Percentiles rank a stretch among this genome's conserved stretches.
phyloP scores from a whole-genome alignment of 257 asterid species.

The Linaria vulgaris region DNA sequence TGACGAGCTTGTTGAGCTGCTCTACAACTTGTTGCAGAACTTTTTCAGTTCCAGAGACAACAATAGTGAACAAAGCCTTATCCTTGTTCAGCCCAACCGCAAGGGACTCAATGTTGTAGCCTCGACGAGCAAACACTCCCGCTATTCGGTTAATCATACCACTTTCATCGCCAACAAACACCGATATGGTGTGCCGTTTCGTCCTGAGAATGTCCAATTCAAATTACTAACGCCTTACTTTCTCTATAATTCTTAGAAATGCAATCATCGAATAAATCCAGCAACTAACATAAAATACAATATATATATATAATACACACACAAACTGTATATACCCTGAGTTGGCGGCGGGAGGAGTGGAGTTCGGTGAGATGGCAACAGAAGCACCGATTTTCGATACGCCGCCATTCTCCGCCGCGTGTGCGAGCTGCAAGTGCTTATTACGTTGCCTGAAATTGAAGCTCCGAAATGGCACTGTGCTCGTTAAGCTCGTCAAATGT shows the following conservation, averaged over 20 bases:
- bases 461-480: constrained; percentile 30
- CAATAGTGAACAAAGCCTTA: constrained; percentile 84
- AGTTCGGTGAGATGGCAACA: constrained; percentile 31
- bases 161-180: constrained; percentile 89
- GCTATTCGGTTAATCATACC: constrained; percentile 89
- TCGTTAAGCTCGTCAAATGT: constrained; percentile 32
- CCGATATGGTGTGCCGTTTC: constrained; percentile 74
- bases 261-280: constrained; percentile 11
- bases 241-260: background rate
- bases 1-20: constrained; percentile 81
- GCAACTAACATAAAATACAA: constrained; percentile 15
- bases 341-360: constrained; percentile 32
- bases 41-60: constrained; percentile 77
- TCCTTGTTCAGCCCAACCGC: constrained; percentile 88
- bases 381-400: constrained; percentile 36
- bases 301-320: too few species aligned
- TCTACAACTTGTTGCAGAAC: constrained; percentile 73
- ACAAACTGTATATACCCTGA: constrained; percentile 28
- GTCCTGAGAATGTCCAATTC: constrained; percentile 41
- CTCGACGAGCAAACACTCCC: constrained; percentile 87
- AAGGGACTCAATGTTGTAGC: constrained; percentile 85
- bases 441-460: constrained; percentile 27
- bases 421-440: constrained; percentile 29
- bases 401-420: constrained; percentile 36
- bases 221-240: background rate